Evolutionary conservation across 2,329 filamentous ascomycete genomes (phyloP), one percentile per base, ranked within the genome.

Genomic region (Plectosphaerella cucumerina): DNA sequence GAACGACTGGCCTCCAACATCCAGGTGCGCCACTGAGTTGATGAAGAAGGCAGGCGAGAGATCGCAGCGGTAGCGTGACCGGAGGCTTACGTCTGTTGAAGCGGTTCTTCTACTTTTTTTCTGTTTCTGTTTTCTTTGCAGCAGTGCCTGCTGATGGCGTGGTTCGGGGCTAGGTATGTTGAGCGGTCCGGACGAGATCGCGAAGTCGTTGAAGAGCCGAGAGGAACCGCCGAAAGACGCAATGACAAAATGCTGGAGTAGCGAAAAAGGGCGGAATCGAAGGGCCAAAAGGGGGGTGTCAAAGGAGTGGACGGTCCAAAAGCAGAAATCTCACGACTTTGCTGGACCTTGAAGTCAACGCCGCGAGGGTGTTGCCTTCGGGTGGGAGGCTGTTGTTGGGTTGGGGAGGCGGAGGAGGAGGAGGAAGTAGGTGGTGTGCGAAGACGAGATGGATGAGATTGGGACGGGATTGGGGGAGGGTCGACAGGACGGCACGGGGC

Each of bases 301-400:
- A 57, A 62, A 62, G 57, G 59, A 61, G 57, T 58, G 60, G 60
- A 60, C 60, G 58, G 60, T 59, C 49, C 63, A 58, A 80, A 69
- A 77, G 78, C 80, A 82, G 77, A 68, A 77, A 74, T 74, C 66
- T 67, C 62, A 59, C 72, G 72, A 73, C 71, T 65, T 72, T 48
- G 47, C 47, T 21, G 47, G 47, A 48, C 47, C 47, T 43, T 23
- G 47, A 48, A 48, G 37, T 42, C 47, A 48, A 48, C 47, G 47
- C 26, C 22, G 34, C 23, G 34, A 47, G 31, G 34, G 34, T 42
- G 47, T 48, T 48, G 47, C 47, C n/a, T 48, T 48, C 47, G 47
- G 22, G 11, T 3, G 34, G 37, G 37, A 31, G 26, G 26, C 26
- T 23, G 31, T 34, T 47, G 34, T 34, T 47, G 45, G 12, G 12